phyloP scores from a whole-genome alignment of 345 rosid genomes.

The Rhodomyrtus tomentosa region DNA sequence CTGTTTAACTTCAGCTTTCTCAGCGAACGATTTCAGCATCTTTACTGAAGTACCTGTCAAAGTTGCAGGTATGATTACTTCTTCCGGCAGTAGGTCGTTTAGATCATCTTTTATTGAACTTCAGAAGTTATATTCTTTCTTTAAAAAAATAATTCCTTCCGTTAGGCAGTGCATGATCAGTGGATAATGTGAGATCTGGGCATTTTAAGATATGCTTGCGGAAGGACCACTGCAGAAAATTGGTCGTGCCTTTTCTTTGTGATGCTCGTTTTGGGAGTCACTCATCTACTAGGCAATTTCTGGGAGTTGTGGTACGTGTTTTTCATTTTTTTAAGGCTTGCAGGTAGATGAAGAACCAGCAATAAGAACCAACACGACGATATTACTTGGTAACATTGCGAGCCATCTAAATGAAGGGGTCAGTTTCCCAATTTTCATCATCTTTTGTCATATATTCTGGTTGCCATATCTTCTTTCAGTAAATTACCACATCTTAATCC shows the following conservation, averaged over 20 bases:
- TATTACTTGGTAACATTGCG: constrained; percentile 93
- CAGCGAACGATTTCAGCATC: constrained; percentile 92
- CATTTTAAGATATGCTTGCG: neutral
- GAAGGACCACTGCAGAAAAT: neutral
- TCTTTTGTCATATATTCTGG: neutral
- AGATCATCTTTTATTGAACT: neutral
- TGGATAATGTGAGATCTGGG: neutral
- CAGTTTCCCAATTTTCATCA: neutral
- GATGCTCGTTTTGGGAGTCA: neutral
- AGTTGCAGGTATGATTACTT: constrained; percentile 59
- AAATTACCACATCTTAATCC: neutral
- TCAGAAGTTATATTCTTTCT: neutral
- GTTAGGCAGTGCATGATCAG: neutral
- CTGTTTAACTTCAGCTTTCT: constrained; percentile 49
- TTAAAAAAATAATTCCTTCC: neutral
- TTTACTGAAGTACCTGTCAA: constrained; percentile 84
- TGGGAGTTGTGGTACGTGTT: neutral
- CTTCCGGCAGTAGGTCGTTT: neutral
- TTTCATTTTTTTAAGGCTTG: neutral
- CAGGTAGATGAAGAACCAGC: constrained; percentile 99
- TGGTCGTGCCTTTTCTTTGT: neutral
- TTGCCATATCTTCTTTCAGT: neutral
- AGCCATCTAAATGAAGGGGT: constrained; percentile 91
- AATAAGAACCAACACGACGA: constrained; percentile 95
- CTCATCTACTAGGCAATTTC: neutral